Evolutionary conservation across 1,284 basidiomycete genomes (phyloP).

Genomic region (Leccinum pseudoinsigne): DNA sequence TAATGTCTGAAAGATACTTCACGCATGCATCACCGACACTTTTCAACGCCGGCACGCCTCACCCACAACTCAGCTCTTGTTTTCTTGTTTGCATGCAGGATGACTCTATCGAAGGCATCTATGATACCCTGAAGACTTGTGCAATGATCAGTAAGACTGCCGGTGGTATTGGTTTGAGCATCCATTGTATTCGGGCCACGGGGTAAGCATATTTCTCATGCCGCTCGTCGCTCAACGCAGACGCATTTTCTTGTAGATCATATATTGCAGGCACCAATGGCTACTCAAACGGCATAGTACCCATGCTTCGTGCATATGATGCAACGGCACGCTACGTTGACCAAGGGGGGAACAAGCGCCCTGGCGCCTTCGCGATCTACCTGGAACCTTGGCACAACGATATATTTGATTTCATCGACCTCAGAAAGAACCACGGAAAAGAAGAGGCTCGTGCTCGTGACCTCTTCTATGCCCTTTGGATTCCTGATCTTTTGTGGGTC

Average conservation of each 20-base stretch:
- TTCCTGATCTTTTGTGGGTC: constrained; percentile 92
- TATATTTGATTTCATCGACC: constrained; percentile 96
- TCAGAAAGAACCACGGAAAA: constrained; percentile 99
- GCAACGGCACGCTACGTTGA: constrained; percentile 99
- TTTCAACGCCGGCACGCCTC: constrained; percentile 98
- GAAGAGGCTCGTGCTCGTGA: constrained; percentile 98
- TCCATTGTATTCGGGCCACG: constrained; percentile 97
- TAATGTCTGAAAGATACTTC: constrained; percentile 97
- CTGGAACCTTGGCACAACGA: constrained; percentile 98
- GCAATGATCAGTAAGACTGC: constrained; percentile 99
- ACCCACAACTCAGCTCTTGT: constrained; percentile 95
- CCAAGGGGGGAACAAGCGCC: constrained; percentile 99
- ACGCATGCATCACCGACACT: constrained; percentile 98
- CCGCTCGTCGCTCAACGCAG: constrained; percentile 15
- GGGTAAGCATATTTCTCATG: constrained; percentile 53
- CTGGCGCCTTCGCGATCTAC: constrained; percentile 98
- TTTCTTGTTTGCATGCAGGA: constrained; percentile 99
- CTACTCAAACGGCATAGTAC: constrained; percentile 98
- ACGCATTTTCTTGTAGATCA: constrained; percentile 45
- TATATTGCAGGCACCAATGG: constrained; percentile 97
- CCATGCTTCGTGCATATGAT: constrained; percentile 98
- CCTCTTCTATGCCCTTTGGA: constrained; percentile 98
- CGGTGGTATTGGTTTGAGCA: constrained; percentile 95
- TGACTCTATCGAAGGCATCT: constrained; percentile 99
- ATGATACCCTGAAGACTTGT: constrained; percentile 97